Conservation (phyloP, 768 basidiomycete genomes). For the Pisolithus microcarpus region DNA sequence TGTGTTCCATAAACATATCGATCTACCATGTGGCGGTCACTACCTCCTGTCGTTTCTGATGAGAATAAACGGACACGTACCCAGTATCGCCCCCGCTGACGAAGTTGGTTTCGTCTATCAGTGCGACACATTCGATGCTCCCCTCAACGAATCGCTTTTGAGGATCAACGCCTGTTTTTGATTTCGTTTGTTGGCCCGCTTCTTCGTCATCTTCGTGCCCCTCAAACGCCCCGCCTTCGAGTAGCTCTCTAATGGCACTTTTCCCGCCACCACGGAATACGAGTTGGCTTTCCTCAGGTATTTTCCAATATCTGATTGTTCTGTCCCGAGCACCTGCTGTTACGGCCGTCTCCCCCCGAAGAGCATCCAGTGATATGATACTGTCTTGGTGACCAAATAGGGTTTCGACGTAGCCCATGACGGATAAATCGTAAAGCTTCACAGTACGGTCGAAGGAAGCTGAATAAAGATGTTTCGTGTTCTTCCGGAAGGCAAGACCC, state of each 20-base stretch:
- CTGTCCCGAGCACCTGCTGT: slow-evolving; percentile 88
- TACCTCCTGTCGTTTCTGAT: neutral
- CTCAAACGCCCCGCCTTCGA: slow-evolving; percentile 70
- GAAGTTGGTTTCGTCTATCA: slow-evolving; percentile 93
- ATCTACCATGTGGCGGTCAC: slow-evolving; percentile 28
- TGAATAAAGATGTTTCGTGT: slow-evolving; percentile 60
- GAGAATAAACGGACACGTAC: slow-evolving; percentile 39
- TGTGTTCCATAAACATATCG: slow-evolving; percentile 89
- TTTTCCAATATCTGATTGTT: slow-evolving; percentile 93
- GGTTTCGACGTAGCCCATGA: slow-evolving; percentile 92
- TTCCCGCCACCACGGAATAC: slow-evolving; percentile 95
- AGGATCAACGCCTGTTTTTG: slow-evolving; percentile 26
- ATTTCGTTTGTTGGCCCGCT: slow-evolving; percentile 30
- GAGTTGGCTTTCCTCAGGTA: slow-evolving; percentile 88
- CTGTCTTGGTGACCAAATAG: slow-evolving; percentile 95
- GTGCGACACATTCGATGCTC: slow-evolving; percentile 83
- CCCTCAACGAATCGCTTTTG: slow-evolving; percentile 69
- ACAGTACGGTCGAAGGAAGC: slow-evolving; percentile 82
- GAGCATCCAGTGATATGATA: slow-evolving; percentile 67
- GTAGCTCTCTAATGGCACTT: slow-evolving; percentile 68
- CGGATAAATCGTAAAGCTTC: slow-evolving; percentile 76
- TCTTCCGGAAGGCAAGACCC: slow-evolving; percentile 72
- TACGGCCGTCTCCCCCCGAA: slow-evolving; percentile 78
- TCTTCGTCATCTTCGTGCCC: slow-evolving; percentile 47
- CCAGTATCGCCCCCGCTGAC: slow-evolving; percentile 95